Base-by-base conservation (phyloP, 225 moss, liverwort and hornwort genomes). In the Bryoerythrophyllum caledonicum region DNA sequence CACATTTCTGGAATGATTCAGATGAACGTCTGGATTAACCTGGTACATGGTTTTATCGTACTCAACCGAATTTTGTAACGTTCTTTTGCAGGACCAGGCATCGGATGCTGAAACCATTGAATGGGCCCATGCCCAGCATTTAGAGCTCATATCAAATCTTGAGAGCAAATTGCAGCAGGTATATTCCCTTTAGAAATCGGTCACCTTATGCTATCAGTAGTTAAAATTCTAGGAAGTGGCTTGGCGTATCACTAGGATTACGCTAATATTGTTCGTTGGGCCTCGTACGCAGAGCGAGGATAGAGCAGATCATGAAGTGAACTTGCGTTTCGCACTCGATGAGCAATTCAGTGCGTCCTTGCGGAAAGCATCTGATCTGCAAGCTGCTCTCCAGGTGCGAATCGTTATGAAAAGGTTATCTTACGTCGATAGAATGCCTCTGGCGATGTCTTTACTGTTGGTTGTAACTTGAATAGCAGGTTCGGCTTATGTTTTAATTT, bases 231-330 rank as follows among this genome's bases (percentile, higher is more conserved):
- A n/a, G n/a, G n/a, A n/a, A n/a, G n/a, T n/a, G n/a, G n/a, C n/a
- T n/a, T n/a, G n/a, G n/a, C n/a, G n/a, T n/a, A n/a, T n/a, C 26
- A n/a, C 25, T 60, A 28, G 19, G 24, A 54, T n/a, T n/a, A n/a
- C n/a, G n/a, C n/a, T n/a, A n/a, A n/a, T n/a, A n/a, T n/a, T n/a
- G n/a, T n/a, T n/a, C n/a, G n/a, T n/a, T n/a, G n/a, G n/a, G n/a
- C n/a, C n/a, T n/a, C n/a, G n/a, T n/a, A n/a, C n/a, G n/a, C 85
- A 93, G 93, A 82, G 82, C 51, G 86, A 87, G 73, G 87, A 79
- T 34, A 87, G 64, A 73, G 76, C 75, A 63, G 79, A 80, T 30
- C 67, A 61, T 56, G 90, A 94, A 56, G 80, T 78, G 9, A 67
- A 57, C 13, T 65, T 79, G 55, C 74, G 83, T 65, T 56, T 46